These are phyloP conservation scores for Brassica nigra DNA, from an alignment of 345 rosid species.

Conservation along the genomic window DNA sequence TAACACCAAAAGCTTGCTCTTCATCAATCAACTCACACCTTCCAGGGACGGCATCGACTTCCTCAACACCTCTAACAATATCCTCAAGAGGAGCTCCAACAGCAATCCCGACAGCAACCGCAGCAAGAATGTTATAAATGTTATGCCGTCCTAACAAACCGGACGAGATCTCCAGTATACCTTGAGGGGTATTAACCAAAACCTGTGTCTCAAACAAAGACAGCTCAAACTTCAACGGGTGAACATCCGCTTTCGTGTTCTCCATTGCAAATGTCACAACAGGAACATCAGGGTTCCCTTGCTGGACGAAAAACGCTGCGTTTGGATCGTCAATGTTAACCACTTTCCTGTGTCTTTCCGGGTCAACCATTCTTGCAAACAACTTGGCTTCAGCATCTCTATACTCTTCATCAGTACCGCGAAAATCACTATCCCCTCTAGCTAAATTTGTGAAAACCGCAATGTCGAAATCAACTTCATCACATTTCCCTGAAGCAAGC, in stretches of 20 bases:
- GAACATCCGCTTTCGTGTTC: slow-evolving; percentile 81
- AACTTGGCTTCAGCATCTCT: slow-evolving; percentile 80
- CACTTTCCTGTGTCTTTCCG: slow-evolving; percentile 88
- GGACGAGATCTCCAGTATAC: slow-evolving; percentile 86
- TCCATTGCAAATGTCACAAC: slow-evolving; percentile 90
- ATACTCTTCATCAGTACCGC: slow-evolving; percentile 75
- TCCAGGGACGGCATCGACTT: slow-evolving; percentile 93
- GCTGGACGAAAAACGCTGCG: slow-evolving; percentile 67
- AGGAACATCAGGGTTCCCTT: slow-evolving; percentile 78
- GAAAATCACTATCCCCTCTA: slow-evolving; percentile 56
- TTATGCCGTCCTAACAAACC: slow-evolving; percentile 89
- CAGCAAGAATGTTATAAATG: slow-evolving; percentile 86
- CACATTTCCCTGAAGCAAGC: slow-evolving; percentile 67
- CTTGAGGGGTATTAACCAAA: slow-evolving; percentile 85
- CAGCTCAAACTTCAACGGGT: slow-evolving; percentile 83
- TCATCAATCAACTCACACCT: slow-evolving; percentile 93
- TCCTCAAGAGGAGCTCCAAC: slow-evolving; percentile 95
- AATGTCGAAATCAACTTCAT: slow-evolving; percentile 86
- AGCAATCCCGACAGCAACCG: slow-evolving; percentile 92
- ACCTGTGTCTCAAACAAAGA: slow-evolving; percentile 91
- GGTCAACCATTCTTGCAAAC: slow-evolving; percentile 87
- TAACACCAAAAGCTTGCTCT: slow-evolving; percentile 93
- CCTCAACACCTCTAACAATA: slow-evolving; percentile 92
- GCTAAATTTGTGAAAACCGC: slow-evolving; percentile 81
- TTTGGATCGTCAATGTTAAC: slow-evolving; percentile 86